Conservation (phyloP, 176 grass and related monocot genomes). For the Hyparrhenia diplandra region DNA sequence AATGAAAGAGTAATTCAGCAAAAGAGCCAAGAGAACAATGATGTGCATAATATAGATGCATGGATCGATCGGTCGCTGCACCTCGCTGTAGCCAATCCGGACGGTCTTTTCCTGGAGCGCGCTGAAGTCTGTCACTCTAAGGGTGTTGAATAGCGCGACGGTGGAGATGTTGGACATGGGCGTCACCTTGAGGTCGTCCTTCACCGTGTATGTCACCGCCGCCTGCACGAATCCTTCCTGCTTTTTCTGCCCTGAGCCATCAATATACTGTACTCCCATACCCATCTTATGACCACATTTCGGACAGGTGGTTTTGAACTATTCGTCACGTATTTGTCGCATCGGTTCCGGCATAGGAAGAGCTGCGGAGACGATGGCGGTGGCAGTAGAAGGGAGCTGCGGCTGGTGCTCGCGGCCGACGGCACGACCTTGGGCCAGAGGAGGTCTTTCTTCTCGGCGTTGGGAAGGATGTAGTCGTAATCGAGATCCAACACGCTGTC, state of each 20-base stretch:
- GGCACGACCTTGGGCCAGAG: neutral
- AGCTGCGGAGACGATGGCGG: too few relatives aligned
- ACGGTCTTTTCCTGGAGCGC: conserved; percentile 31
- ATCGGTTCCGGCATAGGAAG: too few relatives aligned
- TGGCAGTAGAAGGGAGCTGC: neutral
- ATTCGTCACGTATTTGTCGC: neutral
- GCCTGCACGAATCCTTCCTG: conserved; percentile 18
- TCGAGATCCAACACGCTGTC: conserved; percentile 14
- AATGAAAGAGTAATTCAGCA: neutral
- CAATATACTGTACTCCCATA: neutral
- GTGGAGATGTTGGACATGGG: conserved; percentile 43
- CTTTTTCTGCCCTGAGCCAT: neutral
- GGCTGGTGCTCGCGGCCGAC: neutral
- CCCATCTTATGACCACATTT: neutral
- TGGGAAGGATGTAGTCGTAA: conserved; percentile 1
- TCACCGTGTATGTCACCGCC: conserved; percentile 26
- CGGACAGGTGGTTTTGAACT: neutral
- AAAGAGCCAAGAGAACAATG: neutral
- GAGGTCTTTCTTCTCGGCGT: neutral
- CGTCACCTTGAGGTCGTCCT: conserved; percentile 26
- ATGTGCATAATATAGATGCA: neutral
- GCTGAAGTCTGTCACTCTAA: neutral
- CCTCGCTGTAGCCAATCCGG: conserved; percentile 1
- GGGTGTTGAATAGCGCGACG: conserved; percentile 28
- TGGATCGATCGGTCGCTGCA: neutral